phyloP scores from a whole-genome alignment of 805 yeast species.

The Saccharomycopsis fibuligera region DNA sequence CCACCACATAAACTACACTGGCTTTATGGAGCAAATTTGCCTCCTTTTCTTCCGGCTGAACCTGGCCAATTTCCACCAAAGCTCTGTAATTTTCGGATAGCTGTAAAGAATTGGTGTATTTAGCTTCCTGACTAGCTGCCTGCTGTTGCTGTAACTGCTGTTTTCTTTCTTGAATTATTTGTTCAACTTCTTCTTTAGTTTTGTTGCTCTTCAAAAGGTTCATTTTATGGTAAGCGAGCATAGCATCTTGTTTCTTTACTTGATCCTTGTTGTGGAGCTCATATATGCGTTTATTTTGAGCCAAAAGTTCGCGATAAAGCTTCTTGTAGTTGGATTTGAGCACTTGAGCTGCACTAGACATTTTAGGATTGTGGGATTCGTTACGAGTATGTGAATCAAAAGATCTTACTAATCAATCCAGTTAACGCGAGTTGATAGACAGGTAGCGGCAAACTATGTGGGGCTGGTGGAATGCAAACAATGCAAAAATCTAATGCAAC shows the following conservation, averaged over 20 bases:
- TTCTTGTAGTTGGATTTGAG: conserved; percentile 9
- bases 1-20: conserved; percentile 50
- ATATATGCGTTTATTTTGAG: conserved; percentile 13
- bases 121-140: not conserved
- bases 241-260: conserved; percentile 38
- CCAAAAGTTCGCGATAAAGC: conserved; percentile 17
- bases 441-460: no score
- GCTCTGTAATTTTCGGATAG: conserved; percentile 1
- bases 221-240: conserved; percentile 42
- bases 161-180: conserved; percentile 3
- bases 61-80: not conserved
- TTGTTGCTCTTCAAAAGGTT: conserved; percentile 38
- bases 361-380: no score
- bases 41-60: conserved; percentile 1
- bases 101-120: conserved; percentile 4
- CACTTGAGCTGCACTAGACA: not conserved
- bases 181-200: conserved; percentile 8
- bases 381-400: no score
- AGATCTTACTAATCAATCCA: no score
- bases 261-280: conserved; percentile 36
- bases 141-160: not conserved
- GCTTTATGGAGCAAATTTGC: conserved; percentile 20
- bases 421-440: no score
- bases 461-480: no score
- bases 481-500: no score